phyloP scores from a whole-genome alignment of 805 yeast genomes.

The Schwanniomyces sp. region DNA sequence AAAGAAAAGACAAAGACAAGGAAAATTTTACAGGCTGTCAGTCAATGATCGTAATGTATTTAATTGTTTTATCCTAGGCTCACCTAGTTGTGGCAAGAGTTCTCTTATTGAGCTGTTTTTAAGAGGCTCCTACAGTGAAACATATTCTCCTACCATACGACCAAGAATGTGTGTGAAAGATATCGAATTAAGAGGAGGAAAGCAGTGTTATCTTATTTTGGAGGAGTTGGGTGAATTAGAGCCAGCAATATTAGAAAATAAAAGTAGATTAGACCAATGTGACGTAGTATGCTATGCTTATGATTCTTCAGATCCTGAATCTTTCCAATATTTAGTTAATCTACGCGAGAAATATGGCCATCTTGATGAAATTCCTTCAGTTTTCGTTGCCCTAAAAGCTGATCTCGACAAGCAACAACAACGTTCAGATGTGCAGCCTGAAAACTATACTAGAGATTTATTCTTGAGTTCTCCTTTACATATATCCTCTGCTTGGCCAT shows the following conservation, averaged over 20 bases:
- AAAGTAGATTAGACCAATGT: constrained; percentile 70
- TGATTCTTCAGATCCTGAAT: constrained; percentile 95
- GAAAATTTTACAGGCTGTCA: constrained; percentile 59
- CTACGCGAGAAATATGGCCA: constrained; percentile 61
- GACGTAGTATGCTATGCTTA: constrained; percentile 89
- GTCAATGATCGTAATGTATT: constrained; percentile 87
- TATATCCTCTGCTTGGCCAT: constrained; percentile 86
- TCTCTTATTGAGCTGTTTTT: constrained; percentile 81
- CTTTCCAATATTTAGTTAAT: constrained; percentile 79
- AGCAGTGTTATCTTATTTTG: constrained; percentile 86
- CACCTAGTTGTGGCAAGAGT: constrained; percentile 83
- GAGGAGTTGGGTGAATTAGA: constrained; percentile 90
- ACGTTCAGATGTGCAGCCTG: constrained; percentile 82
- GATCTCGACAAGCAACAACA: constrained; percentile 96
- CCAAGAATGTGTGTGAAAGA: constrained; percentile 87
- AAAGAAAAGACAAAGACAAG: constrained; percentile 66
- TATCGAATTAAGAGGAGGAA: constrained; percentile 91
- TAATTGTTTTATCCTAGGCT: constrained; percentile 86
- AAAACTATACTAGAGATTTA: constrained; percentile 69
- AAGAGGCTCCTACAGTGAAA: constrained; percentile 66
- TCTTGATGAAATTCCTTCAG: constrained; percentile 68
- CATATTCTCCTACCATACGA: constrained; percentile 77
- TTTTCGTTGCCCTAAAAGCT: constrained; percentile 91
- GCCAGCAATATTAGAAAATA: constrained; percentile 76
- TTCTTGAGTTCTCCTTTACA: constrained; percentile 81